Conservation (phyloP, 23 red algal species). For the Gracilaria gracilis region DNA sequence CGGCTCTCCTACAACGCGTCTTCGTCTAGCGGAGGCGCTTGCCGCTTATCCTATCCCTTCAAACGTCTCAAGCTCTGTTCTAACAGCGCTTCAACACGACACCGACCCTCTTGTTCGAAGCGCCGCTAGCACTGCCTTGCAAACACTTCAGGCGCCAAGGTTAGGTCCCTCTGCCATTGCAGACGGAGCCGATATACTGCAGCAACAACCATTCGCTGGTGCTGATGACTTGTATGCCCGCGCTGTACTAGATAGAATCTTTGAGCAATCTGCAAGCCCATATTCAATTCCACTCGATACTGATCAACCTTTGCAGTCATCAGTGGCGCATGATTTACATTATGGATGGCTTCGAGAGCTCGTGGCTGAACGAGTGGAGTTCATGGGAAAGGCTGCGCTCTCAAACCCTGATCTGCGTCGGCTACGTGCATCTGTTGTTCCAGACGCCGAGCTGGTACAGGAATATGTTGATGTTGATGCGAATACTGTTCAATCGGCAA, state of each 20-base stretch:
- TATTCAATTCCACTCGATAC: background rate
- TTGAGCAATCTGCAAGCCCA: slow-evolving; percentile 9
- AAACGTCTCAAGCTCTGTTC: slow-evolving; percentile 25
- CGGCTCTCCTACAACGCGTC: slow-evolving; percentile 1
- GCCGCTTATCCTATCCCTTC: slow-evolving; percentile 12
- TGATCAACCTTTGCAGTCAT: background rate
- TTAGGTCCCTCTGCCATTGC: background rate
- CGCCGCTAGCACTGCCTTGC: slow-evolving; percentile 34
- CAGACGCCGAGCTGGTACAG: background rate
- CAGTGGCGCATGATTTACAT: background rate
- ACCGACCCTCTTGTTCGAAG: slow-evolving; percentile 5
- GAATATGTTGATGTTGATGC: background rate
- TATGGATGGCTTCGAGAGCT: slow-evolving; percentile 29
- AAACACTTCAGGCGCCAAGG: background rate
- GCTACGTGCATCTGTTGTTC: slow-evolving; percentile 8
- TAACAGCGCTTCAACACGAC: slow-evolving; percentile 19
- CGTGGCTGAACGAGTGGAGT: slow-evolving; percentile 27
- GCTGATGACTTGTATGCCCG: background rate
- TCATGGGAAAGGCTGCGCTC: slow-evolving; percentile 45
- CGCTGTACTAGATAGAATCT: slow-evolving; percentile 38
- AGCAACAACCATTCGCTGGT: background rate
- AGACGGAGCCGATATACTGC: background rate
- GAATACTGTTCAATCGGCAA: background rate
- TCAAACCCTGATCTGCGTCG: slow-evolving; percentile 34
- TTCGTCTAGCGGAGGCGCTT: slow-evolving; percentile 40